Conservation (phyloP, 257 asterid species). For the Nicotiana obtusifolia region DNA sequence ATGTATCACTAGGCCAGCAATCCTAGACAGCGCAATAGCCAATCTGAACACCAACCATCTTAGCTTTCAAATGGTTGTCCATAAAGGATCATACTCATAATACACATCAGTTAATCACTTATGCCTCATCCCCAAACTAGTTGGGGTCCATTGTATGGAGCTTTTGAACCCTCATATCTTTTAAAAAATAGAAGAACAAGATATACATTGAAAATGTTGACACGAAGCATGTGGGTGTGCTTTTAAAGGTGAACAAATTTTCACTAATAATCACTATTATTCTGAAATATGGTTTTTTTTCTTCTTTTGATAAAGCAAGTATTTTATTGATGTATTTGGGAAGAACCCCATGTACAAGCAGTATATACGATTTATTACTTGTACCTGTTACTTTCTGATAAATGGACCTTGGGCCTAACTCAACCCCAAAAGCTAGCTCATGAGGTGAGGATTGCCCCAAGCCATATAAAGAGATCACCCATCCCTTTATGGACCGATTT, state of each 20-base stretch:
- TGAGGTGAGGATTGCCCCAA: too few relatives aligned
- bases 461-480: too few relatives aligned
- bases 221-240: background rate
- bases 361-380: too few relatives aligned
- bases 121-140: background rate
- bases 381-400: too few relatives aligned
- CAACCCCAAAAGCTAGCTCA: too few relatives aligned
- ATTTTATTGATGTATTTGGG: too few relatives aligned
- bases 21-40: background rate
- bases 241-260: background rate
- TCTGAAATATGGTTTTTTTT: too few relatives aligned
- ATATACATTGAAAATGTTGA: background rate
- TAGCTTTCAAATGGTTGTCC: slow-evolving; percentile 1
- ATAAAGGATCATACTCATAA: background rate
- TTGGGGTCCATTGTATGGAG: background rate
- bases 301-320: too few relatives aligned
- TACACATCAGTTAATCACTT: background rate
- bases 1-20: background rate
- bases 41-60: background rate
- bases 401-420: too few relatives aligned
- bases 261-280: too few relatives aligned
- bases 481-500: too few relatives aligned
- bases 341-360: too few relatives aligned
- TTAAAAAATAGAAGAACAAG: background rate
- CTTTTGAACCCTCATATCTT: background rate